Percentiles rank a stretch among this genome's conserved stretches.
Evolutionary conservation across 345 rosid genomes (phyloP).

Genomic region (Erysimum cheiranthoides): DNA sequence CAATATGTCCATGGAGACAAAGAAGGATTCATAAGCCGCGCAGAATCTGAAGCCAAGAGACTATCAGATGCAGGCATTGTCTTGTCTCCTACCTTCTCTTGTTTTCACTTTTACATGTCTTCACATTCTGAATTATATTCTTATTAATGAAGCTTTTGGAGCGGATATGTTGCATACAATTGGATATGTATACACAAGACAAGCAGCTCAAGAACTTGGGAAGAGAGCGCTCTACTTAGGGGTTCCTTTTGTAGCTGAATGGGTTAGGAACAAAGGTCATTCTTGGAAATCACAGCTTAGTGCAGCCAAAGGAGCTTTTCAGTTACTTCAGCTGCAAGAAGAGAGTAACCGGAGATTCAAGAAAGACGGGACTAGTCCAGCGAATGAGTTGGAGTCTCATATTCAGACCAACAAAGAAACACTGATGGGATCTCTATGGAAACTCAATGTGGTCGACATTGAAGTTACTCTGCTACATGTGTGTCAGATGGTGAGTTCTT

Average conservation of each 20-base stretch:
- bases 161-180: slow-evolving; percentile 83
- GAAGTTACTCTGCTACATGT: slow-evolving; percentile 82
- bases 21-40: slow-evolving; percentile 67
- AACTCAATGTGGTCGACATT: slow-evolving; percentile 87
- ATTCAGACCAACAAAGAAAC: slow-evolving; percentile 75
- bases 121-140: not conserved
- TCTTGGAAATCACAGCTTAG: slow-evolving; percentile 92
- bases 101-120: not conserved
- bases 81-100: slow-evolving; percentile 14
- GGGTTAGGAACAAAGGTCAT: slow-evolving; percentile 98
- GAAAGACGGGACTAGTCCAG: slow-evolving; percentile 61
- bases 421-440: slow-evolving; percentile 81
- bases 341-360: slow-evolving; percentile 65
- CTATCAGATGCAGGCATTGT: slow-evolving; percentile 79
- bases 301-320: slow-evolving; percentile 98
- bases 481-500: slow-evolving; percentile 75
- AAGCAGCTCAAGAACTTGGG: slow-evolving; percentile 96
- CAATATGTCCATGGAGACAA: slow-evolving; percentile 78
- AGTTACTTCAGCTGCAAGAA: slow-evolving; percentile 92
- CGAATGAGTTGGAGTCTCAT: slow-evolving; percentile 75
- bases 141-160: slow-evolving; percentile 63
- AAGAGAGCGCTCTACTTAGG: slow-evolving; percentile 83
- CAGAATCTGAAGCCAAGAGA: slow-evolving; percentile 83
- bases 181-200: slow-evolving; percentile 90
- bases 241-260: slow-evolving; percentile 95